A percentile compares a stretch with the other conserved stretches of the same genome.
Conservation (phyloP, 2,329 filamentous ascomycete genomes). For the Purpureocillium lavendulum region DNA sequence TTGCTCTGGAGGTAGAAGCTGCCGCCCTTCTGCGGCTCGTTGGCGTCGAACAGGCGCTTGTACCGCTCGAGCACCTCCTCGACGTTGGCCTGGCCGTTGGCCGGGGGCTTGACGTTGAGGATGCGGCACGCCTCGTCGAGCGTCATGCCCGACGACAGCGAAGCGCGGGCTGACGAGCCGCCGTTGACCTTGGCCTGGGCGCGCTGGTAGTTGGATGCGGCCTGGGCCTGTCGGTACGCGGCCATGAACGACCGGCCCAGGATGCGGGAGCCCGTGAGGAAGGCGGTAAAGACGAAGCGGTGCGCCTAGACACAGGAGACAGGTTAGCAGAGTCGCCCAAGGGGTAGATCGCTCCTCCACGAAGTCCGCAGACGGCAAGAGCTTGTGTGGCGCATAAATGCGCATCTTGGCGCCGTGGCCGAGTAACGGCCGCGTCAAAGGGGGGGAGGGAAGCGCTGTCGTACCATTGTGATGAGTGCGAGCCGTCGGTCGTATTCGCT, state of each 20-base stretch:
- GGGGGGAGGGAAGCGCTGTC: constrained; percentile 6
- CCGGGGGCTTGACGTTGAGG: constrained; percentile 84
- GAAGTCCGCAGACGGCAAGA: no score
- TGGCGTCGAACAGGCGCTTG: constrained; percentile 89
- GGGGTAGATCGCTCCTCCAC: not conserved
- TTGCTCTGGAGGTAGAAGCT: constrained; percentile 99
- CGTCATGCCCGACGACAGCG: constrained; percentile 64
- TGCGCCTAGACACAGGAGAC: constrained; percentile 56
- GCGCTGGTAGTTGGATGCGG: constrained; percentile 73
- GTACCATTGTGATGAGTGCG: constrained; percentile 19
- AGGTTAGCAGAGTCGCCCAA: constrained; percentile 9
- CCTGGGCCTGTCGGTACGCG: constrained; percentile 91
- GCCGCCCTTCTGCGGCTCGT: constrained; percentile 90
- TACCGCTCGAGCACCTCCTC: constrained; percentile 78
- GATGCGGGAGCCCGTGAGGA: constrained; percentile 83
- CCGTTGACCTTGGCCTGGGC: constrained; percentile 57
- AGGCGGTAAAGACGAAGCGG: constrained; percentile 79
- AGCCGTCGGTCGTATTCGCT: not conserved
- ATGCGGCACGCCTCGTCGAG: constrained; percentile 97
- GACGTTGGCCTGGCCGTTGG: constrained; percentile 63
- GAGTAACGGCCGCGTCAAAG: no score
- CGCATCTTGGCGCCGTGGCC: no score
- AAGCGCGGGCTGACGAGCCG: constrained; percentile 44
- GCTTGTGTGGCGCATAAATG: no score
- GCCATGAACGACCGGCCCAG: constrained; percentile 88